Base-by-base conservation (phyloP, 805 yeast genomes). In the Nakazawaea anatomiae region DNA sequence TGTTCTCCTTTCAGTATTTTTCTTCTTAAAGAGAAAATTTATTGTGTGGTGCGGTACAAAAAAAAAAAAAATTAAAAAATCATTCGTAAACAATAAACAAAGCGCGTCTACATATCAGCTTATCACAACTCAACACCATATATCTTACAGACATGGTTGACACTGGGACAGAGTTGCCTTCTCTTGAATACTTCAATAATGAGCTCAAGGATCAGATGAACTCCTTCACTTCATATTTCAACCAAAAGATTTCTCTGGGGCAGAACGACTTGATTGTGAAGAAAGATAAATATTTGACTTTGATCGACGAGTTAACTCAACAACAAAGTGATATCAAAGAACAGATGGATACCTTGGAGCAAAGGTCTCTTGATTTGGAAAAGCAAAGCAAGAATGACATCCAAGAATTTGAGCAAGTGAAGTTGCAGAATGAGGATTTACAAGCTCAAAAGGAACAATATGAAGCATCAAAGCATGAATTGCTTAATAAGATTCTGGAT, bases 141-240 rank as follows among this genome's bases (percentile, higher is more conserved):
- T 18, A 18, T 18, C 25, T 18, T 18, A 18, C 25, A 18, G 25
- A 18, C 11, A 40, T 18, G 43, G 18, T 30, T 28, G 43, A 40
- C 8, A 32, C 39, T 5, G 31, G 8, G 4, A 35, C 41, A 18
- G 43, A 48, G 11, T n/a, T 48, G 11, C 18, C 47, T 10, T 41
- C 45, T 18, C 48, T 50, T 40, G 48, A 45, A 9, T 35, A 50
- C 31, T 50, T 50, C 42, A 40, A 50, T n/a, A 45, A 36, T 44
- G 52, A 50, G 10, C 39, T 50, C 27, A 44, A 40, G 39, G 32
- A 40, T 4, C 46, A 50, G 39, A 44, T 50, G 48, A 18, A 44
- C 10, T 18, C 39, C 3, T 50, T 50, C 28, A 34, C 28, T 4
- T 11, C 31, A 7, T 25, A 6, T 11, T 44, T 50, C 43, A 41